Base-by-base conservation (phyloP, 2,329 filamentous ascomycete genomes). In the Aspergillus neoniger region DNA sequence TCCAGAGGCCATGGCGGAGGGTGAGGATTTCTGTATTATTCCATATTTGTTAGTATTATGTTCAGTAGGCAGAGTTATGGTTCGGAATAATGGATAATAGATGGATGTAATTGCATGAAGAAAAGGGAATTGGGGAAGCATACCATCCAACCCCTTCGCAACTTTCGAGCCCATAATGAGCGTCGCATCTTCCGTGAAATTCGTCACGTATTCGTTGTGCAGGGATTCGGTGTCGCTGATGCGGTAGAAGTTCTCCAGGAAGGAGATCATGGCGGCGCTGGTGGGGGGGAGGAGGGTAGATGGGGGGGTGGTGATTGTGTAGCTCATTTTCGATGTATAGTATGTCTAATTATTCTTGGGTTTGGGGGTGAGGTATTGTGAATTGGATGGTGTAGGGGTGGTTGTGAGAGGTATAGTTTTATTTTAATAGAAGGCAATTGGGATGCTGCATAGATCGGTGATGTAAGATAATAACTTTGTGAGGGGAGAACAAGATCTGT, bases 141-240 rank as follows among this genome's bases (percentile, higher is more conserved):
- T 69, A 77, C 75, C 73, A 53, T 69, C 68, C 10, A 59, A 43
- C 2, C 75, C 75, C 44, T 68, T 69, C 0, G 72, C 74, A 14
- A 70, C 61, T 60, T 76, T 77, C 0, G 74, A 64, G 1, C 74
- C 75, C 73, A 77, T 76, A 10, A 76, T 76, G 10, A 77, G 41
- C 0, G 74, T 77, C 1, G 74, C 75, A 61, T 75, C 72, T 0
- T 66, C 51, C 0, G 74, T 76, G 63, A 77, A 77, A 56, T 61
- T 69, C 15, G 64, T 56, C 19, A 72, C 71, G 59, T 77, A 77
- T 61, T 72, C 65, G 15, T 74, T 72, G 55, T 77, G 75, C 23
- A 64, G 43, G 39, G 68, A 64, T 44, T 76, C 74, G 14, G 67
- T 70, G 63, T 77, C 75, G 64, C 74, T 77, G 49, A 65, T 73